A percentile compares a stretch with the other conserved stretches of the same genome.
Evolutionary conservation across 1,139 yeast genomes (phyloP).

Genomic region (Protomyces inouyei): DNA sequence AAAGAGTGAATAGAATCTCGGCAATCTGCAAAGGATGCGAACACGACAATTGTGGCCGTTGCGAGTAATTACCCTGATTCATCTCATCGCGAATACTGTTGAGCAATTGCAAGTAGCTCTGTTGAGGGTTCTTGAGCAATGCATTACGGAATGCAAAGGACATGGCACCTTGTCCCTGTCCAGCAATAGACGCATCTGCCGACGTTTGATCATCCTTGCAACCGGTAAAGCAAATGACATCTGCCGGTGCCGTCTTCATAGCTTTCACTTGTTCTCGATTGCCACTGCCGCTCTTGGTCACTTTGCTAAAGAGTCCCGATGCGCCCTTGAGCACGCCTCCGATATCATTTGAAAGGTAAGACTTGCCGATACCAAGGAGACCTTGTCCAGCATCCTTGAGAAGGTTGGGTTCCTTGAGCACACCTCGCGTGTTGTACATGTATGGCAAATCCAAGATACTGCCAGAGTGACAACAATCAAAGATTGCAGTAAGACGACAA

Average conservation of each 20-base stretch:
- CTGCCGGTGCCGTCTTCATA: slow-evolving; percentile 78
- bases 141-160: slow-evolving; percentile 81
- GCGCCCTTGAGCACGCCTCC: slow-evolving; percentile 51
- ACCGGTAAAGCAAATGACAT: slow-evolving; percentile 79
- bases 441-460: slow-evolving; percentile 86
- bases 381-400: slow-evolving; percentile 80
- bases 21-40: slow-evolving; percentile 46
- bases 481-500: slow-evolving; percentile 72
- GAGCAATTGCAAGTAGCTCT: slow-evolving; percentile 68
- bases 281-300: slow-evolving; percentile 40
- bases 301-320: slow-evolving; percentile 50
- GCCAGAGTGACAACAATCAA: slow-evolving; percentile 93
- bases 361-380: slow-evolving; percentile 62
- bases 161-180: slow-evolving; percentile 81
- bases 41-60: slow-evolving; percentile 27
- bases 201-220: slow-evolving; percentile 26
- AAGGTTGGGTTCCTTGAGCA: slow-evolving; percentile 80
- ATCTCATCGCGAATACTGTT: slow-evolving; percentile 70
- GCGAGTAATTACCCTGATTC: slow-evolving; percentile 20
- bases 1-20: slow-evolving; percentile 20
- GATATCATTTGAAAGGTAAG: slow-evolving; percentile 68
- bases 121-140: slow-evolving; percentile 61
- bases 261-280: slow-evolving; percentile 48
- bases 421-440: slow-evolving; percentile 84
- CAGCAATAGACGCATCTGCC: slow-evolving; percentile 25